Base-by-base conservation (phyloP, 306 rosid species). In the Inga laurina region DNA sequence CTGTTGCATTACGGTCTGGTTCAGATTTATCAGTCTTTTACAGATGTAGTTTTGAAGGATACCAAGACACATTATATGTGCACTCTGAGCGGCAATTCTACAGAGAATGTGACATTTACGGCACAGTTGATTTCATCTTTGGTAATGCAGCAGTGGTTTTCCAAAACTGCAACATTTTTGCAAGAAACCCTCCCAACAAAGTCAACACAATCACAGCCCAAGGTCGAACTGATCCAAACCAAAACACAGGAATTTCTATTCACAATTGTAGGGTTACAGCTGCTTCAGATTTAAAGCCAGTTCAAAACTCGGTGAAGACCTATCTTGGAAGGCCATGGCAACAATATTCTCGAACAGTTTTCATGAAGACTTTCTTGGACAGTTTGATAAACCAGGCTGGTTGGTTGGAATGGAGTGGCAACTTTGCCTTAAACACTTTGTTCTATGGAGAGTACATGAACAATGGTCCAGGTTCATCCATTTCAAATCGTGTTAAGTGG, bases 1-100 rank as follows among this genome's bases (percentile, higher is more conserved):
- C 93, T 0, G 96, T 93, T 54, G 97, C 94, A 15, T 48, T 93
- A 13, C 92, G 96, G 18, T 90, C 92, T 0, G 93, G 94, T 34
- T 91, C 96, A 3, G 97, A 93, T 54, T 73, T 90, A 19, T 93
- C 97, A 8, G 96, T 91, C 3, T 90, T 90, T 49, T 91, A 91
- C 27, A 85, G 37, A 24, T 93, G 97, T 8, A 77, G 96, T 51
- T 85, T 93, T 46, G 94, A 93, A 79, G 97, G 97, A 10, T 90
- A 65, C 45, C 97, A 93, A 82, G 97, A 93, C 86, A 93, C 97
- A 19, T 80, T 93, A 2, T 93, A 93, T 35, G 95, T 88, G 21
- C 75, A 84, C 56, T 87, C 97, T 0, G 85, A 89, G 10, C 80
- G 97, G 56, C 97, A 91, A 74, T 93, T 91, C 56, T 91, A 91